phyloP scores from a whole-genome alignment of 108 stramenopile genomes.

The Nannochloropsis salina region DNA sequence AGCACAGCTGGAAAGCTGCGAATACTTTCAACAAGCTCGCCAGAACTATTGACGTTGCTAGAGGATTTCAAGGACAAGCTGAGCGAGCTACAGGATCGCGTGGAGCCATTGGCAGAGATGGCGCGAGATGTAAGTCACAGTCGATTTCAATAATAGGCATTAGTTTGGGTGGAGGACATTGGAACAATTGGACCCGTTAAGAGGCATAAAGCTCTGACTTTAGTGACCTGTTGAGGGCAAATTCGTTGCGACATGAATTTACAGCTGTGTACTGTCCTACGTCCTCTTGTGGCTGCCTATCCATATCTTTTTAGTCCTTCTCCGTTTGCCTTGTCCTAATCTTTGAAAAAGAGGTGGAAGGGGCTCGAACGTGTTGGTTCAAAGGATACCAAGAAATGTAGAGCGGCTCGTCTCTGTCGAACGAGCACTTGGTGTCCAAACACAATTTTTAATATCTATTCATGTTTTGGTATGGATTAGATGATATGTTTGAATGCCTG shows the following conservation, averaged over 20 bases:
- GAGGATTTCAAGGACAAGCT: slow-evolving; percentile 43
- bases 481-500: no score
- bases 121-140: neutral
- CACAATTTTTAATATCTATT: neutral
- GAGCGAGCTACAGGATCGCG: slow-evolving; percentile 42
- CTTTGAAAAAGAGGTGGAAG: slow-evolving; percentile 6
- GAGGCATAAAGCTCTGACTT: neutral
- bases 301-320: neutral
- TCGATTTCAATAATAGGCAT: neutral
- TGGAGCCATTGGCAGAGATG: slow-evolving; percentile 50
- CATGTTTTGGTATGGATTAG: no score
- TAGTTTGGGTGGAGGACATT: neutral
- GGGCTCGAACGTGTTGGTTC: neutral
- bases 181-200: neutral
- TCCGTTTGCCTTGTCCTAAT: neutral
- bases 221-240: neutral
- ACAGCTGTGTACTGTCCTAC: slow-evolving; percentile 19
- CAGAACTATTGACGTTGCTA: slow-evolving; percentile 53
- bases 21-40: slow-evolving; percentile 50
- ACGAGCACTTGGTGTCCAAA: neutral
- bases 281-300: neutral
- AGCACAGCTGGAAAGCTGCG: slow-evolving; percentile 49
- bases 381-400: no score
- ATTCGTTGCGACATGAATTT: neutral
- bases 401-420: neutral